Base-by-base conservation (phyloP, 805 yeast genomes). In the Cyberlindnera samutprakarnensis region DNA sequence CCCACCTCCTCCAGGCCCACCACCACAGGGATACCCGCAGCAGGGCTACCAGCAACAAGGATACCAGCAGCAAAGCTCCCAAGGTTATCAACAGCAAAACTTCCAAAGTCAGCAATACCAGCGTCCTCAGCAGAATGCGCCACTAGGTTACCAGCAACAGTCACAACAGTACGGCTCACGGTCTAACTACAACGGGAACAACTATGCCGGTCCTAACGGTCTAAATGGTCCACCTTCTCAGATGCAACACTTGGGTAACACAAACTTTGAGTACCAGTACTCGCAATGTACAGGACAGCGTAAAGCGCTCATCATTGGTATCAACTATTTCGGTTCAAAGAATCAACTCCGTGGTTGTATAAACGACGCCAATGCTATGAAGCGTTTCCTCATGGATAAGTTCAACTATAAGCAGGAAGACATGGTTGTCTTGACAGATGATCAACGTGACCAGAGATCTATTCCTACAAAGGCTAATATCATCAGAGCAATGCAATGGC, bases 401-500 rank as follows among this genome's bases (percentile, higher is more conserved):
- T 46, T 35, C 23, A 53, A 52, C 4, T 50, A 51, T 30, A 38
- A 35, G 10, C 23, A 27, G n/a, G 46, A 39, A 15, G 56, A 70
- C 43, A 68, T 70, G 44, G 71, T 71, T 38, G 68, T 71, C 24
- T 49, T 69, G 14, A 57, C 71, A 2, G 77, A 71, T 44, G 75
- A 70, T 39, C 60, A 57, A 38, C 47, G 49, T 20, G 58, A 47
- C 13, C n/a, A 39, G 28, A 36, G 47, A 9, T 42, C 41, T 14
- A 35, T 71, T n/a, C 88, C 88, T 16, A 75, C 80, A 1, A 62
- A 64, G 38, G 67, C 59, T n/a, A 80, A 80, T 53, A 78, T 80
- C 48, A 49, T 77, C 22, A 63, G 74, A 26, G 88, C 81, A 2
- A 77, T 78, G 81, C 71, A 67, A 37, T 80, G 88, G 88, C 66